Evolutionary conservation across 2,329 filamentous ascomycete species (phyloP).

Genomic region (Scedosporium dehoogii): DNA sequence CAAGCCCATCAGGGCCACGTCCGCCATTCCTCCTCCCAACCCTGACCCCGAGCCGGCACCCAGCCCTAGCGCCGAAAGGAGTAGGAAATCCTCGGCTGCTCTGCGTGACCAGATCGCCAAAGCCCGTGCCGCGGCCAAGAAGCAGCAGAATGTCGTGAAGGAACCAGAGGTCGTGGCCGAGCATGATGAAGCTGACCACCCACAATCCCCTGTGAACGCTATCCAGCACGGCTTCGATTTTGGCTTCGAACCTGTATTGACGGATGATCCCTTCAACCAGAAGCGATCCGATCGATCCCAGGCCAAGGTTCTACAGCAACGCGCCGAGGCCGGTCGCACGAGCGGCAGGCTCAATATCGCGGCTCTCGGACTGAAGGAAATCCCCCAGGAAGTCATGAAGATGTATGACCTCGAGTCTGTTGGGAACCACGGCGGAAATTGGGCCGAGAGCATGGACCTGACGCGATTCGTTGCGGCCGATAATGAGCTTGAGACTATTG

Average conservation of each 20-base stretch:
- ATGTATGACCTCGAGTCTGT: conserved; percentile 80
- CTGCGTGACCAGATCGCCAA: conserved; percentile 87
- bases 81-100: conserved; percentile 63
- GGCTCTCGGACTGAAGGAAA: conserved; percentile 66
- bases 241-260: conserved; percentile 15
- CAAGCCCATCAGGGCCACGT: conserved; percentile 7
- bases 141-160: conserved; percentile 23
- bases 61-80: conserved; percentile 9
- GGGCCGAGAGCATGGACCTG: conserved; percentile 88
- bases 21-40: not conserved
- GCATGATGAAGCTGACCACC: not conserved
- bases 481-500: conserved; percentile 71
- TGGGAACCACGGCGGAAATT: conserved; percentile 54
- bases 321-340: conserved; percentile 61
- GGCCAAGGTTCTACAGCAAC: conserved; percentile 60
- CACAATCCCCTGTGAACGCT: not conserved
- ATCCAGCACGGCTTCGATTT: conserved; percentile 27
- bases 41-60: conserved; percentile 3
- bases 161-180: conserved; percentile 4
- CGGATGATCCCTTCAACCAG: conserved; percentile 61
- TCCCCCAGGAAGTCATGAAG: conserved; percentile 72
- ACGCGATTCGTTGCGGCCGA: conserved; percentile 78
- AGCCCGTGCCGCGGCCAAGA: conserved; percentile 72
- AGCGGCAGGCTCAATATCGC: conserved; percentile 83
- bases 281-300: conserved; percentile 44